These are phyloP conservation scores for Candida nonsorbophila DNA, from an alignment of 805 yeast genomes.

Conservation along the genomic window DNA sequence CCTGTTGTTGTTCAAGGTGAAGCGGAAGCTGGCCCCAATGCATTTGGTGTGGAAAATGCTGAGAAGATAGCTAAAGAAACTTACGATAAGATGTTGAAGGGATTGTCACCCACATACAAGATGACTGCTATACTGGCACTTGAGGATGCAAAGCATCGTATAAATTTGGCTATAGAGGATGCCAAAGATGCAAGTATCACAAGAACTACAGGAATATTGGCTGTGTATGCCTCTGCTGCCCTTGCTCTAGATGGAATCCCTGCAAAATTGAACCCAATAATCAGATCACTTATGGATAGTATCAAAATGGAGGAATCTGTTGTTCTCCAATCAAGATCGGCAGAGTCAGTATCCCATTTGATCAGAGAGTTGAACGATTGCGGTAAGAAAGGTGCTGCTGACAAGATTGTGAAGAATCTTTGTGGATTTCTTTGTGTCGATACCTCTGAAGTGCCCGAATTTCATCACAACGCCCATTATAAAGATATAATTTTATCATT, in stretches of 20 bases:
- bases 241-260: slow-evolving; percentile 69
- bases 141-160: slow-evolving; percentile 72
- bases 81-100: slow-evolving; percentile 58
- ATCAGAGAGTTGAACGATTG: slow-evolving; percentile 51
- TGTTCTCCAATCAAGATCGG: slow-evolving; percentile 66
- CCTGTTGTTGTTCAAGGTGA: slow-evolving; percentile 95
- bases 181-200: slow-evolving; percentile 49
- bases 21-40: slow-evolving; percentile 88
- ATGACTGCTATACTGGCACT: slow-evolving; percentile 66
- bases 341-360: slow-evolving; percentile 60
- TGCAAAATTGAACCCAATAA: slow-evolving; percentile 79
- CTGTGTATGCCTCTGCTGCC: slow-evolving; percentile 74
- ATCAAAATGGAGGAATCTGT: slow-evolving; percentile 68
- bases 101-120: slow-evolving; percentile 63
- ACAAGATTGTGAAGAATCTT: slow-evolving; percentile 82
- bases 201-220: slow-evolving; percentile 56
- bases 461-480: slow-evolving; percentile 54
- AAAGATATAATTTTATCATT: slow-evolving; percentile 63
- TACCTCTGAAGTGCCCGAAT: slow-evolving; percentile 93
- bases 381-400: slow-evolving; percentile 71
- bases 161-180: slow-evolving; percentile 60
- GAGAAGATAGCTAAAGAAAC: slow-evolving; percentile 59
- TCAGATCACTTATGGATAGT: slow-evolving; percentile 88
- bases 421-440: slow-evolving; percentile 94
- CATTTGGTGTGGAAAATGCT: slow-evolving; percentile 77